These are phyloP conservation scores for Plantago elongata DNA, from an alignment of 257 asterid genomes.

Conservation along the genomic window DNA sequence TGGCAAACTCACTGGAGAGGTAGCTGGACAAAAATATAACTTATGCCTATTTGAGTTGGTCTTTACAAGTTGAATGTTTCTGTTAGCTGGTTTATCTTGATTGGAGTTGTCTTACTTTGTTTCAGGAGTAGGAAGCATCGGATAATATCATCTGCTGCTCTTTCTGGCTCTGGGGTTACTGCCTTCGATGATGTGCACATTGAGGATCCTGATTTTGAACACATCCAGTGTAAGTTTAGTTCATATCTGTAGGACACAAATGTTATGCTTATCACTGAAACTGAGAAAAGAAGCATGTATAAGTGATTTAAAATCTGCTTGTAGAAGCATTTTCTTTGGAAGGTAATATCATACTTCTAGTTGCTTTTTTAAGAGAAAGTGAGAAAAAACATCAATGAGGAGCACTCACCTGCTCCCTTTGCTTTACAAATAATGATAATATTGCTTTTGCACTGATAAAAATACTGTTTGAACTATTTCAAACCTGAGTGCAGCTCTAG, in stretches of 20 bases:
- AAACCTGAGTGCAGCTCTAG: constrained; percentile 51
- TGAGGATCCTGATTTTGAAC: constrained; percentile 78
- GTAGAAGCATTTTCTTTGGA: neutral
- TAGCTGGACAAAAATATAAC: constrained; percentile 20
- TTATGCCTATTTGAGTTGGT: neutral
- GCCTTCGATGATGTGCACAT: constrained; percentile 76
- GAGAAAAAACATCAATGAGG: no score
- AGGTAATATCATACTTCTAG: neutral
- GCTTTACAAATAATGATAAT: neutral
- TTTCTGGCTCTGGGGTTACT: constrained; percentile 58
- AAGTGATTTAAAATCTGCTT: neutral
- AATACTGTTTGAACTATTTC: constrained; percentile 16
- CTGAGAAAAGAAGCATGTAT: neutral
- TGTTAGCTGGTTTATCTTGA: constrained; percentile 4
- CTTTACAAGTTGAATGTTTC: neutral
- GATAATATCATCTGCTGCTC: constrained; percentile 55
- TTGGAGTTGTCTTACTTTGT: constrained; percentile 19
- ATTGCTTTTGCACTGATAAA: neutral
- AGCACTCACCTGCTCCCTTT: neutral
- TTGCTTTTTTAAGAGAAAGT: no score
- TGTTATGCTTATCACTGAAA: neutral
- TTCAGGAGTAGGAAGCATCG: constrained; percentile 56
- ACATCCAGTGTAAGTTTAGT: constrained; percentile 55
- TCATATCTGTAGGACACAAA: neutral
- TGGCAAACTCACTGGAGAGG: constrained; percentile 75